A percentile compares a stretch with the other conserved stretches of the same genome.
Conservation (phyloP, 176 grass and related monocot species). For the Guadua angustifolia region DNA sequence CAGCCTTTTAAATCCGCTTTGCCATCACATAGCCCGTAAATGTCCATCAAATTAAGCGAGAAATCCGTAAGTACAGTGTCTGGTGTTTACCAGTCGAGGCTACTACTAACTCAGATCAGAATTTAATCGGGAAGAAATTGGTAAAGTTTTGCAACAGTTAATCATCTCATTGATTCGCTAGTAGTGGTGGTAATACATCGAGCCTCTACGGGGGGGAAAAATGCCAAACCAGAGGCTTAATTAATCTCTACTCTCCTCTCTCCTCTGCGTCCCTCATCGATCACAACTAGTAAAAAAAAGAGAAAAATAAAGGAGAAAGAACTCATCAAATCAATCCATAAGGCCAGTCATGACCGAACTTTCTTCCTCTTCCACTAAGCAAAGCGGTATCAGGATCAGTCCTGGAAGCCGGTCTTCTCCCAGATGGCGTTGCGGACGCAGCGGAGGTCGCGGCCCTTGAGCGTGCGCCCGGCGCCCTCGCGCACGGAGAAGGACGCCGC, state of each 20-base stretch:
- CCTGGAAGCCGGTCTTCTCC: slow-evolving; percentile 94
- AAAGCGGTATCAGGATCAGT: slow-evolving; percentile 42
- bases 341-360: neutral
- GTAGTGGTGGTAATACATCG: slow-evolving; percentile 32
- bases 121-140: slow-evolving; percentile 14
- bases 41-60: neutral
- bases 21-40: neutral
- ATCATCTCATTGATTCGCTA: slow-evolving; percentile 26
- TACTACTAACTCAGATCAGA: neutral
- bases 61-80: neutral
- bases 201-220: slow-evolving; percentile 45
- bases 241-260: slow-evolving; percentile 25
- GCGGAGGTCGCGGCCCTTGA: slow-evolving; percentile 92
- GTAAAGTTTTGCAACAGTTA: neutral
- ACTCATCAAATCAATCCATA: slow-evolving; percentile 34
- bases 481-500: slow-evolving; percentile 83
- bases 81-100: neutral
- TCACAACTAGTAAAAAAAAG: slow-evolving; percentile 25
- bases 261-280: slow-evolving; percentile 26
- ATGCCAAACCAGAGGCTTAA: slow-evolving; percentile 61
- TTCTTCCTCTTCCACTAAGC: neutral
- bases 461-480: slow-evolving; percentile 84
- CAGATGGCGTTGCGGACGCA: slow-evolving; percentile 97
- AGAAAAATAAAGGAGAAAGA: neutral
- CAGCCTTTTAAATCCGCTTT: slow-evolving; percentile 24